Evolutionary conservation across 2,329 filamentous ascomycete genomes (phyloP), one percentile per base, ranked within the genome.

Genomic region (Diaporthe longicolla): DNA sequence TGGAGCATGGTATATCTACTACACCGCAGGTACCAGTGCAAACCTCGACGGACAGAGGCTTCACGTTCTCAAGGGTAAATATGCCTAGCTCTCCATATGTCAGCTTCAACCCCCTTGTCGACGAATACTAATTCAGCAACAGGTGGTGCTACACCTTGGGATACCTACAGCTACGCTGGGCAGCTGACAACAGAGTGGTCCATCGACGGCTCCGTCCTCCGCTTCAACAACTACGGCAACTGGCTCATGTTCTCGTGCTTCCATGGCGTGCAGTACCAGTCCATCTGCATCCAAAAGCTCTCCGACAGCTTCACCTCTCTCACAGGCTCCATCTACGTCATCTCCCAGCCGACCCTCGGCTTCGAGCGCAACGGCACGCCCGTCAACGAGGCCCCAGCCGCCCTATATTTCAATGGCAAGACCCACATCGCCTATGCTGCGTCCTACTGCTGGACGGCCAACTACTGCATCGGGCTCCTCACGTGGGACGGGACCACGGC

Each of bases 221-320:
- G 86, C 24, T 86, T 89, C 76, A 82, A 82, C 54, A 80, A 82
- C 40, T 82, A 79, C 73, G 82, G 82, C 26, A 87, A 88, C 79
- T 90, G 89, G 80, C 87, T 90, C 52, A 83, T 89, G 70, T 90
- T 85, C 81, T 90, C 87, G 1, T 89, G 88, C 78, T 85, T 87
- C 80, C 83, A 85, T 19, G 83, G 83, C 52, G 82, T 82, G 15
- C 70, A 79, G 13, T 73, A 83, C 74, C 81, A 85, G 77, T 81
- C 82, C 6, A 80, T 83, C 3, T 86, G 84, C 74, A 76, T 86
- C 32, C 82, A 83, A 71, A 80, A 82, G 74, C 79, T 85, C 81
- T 79, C 82, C 11, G 80, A 82, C 11, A 81, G 87, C 73, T 82
- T 84, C 73, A 80, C 80, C 61, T 81, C 84, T 0, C 83, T 88